Evolutionary conservation across 2,329 filamentous ascomycete species (phyloP).

Genomic region (Penicillium sp.): DNA sequence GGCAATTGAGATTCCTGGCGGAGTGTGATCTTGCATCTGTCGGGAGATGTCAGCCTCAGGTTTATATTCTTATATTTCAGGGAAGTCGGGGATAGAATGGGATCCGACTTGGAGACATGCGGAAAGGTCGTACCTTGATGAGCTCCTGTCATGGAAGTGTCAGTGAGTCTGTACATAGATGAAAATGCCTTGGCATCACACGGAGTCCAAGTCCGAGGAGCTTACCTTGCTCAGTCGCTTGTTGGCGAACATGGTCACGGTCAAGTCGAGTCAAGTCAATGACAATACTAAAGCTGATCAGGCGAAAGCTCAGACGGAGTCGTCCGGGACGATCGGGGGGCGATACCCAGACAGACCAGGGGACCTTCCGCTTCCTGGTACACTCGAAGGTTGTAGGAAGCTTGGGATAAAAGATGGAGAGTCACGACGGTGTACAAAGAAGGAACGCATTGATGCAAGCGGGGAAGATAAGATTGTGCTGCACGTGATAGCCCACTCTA

Average conservation of each 20-base stretch:
- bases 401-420: neutral
- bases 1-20: constrained; percentile 70
- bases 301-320: constrained; percentile 7
- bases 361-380: neutral
- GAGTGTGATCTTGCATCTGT: constrained; percentile 54
- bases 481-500: neutral
- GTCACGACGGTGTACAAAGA: constrained; percentile 1
- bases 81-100: neutral
- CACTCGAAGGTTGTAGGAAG: neutral
- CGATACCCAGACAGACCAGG: neutral
- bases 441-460: neutral
- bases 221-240: constrained; percentile 47
- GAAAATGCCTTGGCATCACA: neutral
- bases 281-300: neutral
- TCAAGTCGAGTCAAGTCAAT: neutral
- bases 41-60: neutral
- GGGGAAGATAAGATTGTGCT: constrained; percentile 12
- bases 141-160: constrained; percentile 46
- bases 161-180: neutral
- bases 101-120: neutral
- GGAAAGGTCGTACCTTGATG: constrained; percentile 44
- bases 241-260: constrained; percentile 45
- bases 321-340: constrained; percentile 5
- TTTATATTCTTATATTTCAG: neutral
- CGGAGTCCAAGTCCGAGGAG: neutral